Evolutionary conservation across 768 basidiomycete genomes (phyloP), one percentile per base, ranked within the genome.

Genomic region (Leccinum truebloodii): DNA sequence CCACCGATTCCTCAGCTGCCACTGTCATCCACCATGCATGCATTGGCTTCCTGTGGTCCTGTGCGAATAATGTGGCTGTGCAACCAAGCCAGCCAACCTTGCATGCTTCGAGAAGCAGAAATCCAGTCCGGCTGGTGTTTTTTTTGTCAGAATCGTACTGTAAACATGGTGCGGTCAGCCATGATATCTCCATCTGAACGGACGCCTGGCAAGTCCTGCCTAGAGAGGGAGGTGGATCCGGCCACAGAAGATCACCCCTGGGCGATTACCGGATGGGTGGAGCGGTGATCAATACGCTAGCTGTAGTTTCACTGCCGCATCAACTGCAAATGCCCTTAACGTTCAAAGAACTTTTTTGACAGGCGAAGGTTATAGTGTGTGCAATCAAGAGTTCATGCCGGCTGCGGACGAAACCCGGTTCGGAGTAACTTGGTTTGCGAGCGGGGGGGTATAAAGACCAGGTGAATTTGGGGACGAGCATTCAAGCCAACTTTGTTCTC

Each of bases 401-500:
- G n/a, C 22, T 14, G 53, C 12, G 13, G 13, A 26, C 44, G 18
- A 35, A 4, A 18, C 6, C 53, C 49, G 20, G 48, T 55, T 51
- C 20, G 34, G 59, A 32, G 39, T 49, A 16, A 9, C 20, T n/a
- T 16, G 20, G 10, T 10, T 32, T 53, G 20, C 7, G 8, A 32
- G 22, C 1, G 8, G 8, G 16, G 22, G 9, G 20, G 41, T 66
- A 69, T 63, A 67, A 69, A 63, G 37, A 12, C 3, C 12, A 14
- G 16, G 1, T 14, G 24, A 7, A 2, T 3, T 14, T 2, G 2
- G 30, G 28, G 22, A 20, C 16, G 30, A 13, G 39, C 1, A 6
- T 24, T 51, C 49, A 10, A 52, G 28, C 32, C 60, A 67, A 35
- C 14, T 12, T 32, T 20, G 6, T 4, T 39, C 22, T 10, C 44